Base-by-base conservation (phyloP, 257 asterid genomes). In the Verbascum thapsus region DNA sequence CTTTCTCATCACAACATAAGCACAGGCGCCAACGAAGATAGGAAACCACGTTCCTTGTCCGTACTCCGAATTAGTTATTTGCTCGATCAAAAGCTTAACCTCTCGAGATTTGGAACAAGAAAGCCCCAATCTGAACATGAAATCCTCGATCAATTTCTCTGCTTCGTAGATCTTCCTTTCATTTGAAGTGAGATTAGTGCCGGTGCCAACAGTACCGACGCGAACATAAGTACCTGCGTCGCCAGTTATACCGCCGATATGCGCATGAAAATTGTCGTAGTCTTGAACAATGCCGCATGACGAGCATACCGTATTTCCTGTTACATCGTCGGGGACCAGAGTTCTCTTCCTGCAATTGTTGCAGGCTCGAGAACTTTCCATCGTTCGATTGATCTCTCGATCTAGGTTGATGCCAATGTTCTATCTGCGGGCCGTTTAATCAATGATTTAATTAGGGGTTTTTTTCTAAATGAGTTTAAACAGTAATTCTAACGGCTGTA, bases 11-110 rank as follows among this genome's bases (percentile, higher is more conserved):
- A 77, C 88, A 60, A 81, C 80, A 69, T 80, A 88, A 54, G 85
- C 78, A 74, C 96, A 91, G 4, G 97, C 95, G 8, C 96, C 96
- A 9, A 83, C 34, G 0, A 85, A 66, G 20, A 86, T 74, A 0
- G 83, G 70, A 56, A 91, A 91, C 97, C 97, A 88, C 12, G 63
- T 66, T 8, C 98, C 96, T 12, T 51, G 62, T 18, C 98, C 95
- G 47, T 81, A 91, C 64, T 88, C 95, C 0, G 79, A 87, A 8
- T 83, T 76, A 0, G 92, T 91, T n/a, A 86, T 69, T 45, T 75
- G 56, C 70, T 73, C 73, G 43, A 83, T 54, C 83, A 81, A 35
- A 17, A 6, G 32, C 66, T 66, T 81, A 35, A 88, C 83, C 45
- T 91, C 82, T 4, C 35, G 10, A 0, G 80, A 63, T 71, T 78